These are phyloP conservation scores for Caryopteris hybrid DNA, from an alignment of 305 asterid genomes.

Conservation along the genomic window DNA sequence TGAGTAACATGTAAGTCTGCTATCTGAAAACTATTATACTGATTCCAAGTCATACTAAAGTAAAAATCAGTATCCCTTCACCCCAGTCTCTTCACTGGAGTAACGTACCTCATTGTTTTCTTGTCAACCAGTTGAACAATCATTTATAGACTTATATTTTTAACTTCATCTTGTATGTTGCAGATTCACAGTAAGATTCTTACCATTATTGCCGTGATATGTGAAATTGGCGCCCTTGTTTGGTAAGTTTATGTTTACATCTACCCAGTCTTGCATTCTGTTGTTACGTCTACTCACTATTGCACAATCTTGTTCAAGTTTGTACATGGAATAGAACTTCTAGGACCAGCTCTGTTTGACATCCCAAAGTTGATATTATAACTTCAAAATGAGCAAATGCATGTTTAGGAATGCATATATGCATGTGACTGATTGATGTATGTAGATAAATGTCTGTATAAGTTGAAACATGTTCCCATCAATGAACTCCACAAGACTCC, in stretches of 20 bases:
- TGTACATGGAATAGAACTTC: neutral
- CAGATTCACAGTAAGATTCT: constrained; percentile 94
- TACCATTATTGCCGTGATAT: constrained; percentile 70
- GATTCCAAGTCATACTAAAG: neutral
- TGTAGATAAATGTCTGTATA: neutral
- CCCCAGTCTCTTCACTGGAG: neutral
- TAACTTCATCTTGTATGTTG: constrained; percentile 24
- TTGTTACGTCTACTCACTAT: neutral
- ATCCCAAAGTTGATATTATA: neutral
- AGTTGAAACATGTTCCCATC: neutral
- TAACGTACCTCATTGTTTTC: neutral
- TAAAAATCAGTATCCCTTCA: neutral
- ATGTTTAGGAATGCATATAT: neutral
- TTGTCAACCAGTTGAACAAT: neutral
- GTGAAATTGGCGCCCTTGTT: constrained; percentile 76
- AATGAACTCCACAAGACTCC: neutral
- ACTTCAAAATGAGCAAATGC: neutral
- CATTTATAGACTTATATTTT: neutral
- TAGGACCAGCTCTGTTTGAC: neutral
- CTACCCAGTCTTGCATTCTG: constrained; percentile 2
- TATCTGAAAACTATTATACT: neutral
- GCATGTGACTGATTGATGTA: neutral
- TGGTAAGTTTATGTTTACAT: constrained; percentile 54
- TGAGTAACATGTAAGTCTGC: neutral
- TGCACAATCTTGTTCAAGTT: neutral